These are phyloP conservation scores for Tolypocladium ovalisporum DNA, from an alignment of 2,329 filamentous ascomycete species.

Conservation along the genomic window DNA sequence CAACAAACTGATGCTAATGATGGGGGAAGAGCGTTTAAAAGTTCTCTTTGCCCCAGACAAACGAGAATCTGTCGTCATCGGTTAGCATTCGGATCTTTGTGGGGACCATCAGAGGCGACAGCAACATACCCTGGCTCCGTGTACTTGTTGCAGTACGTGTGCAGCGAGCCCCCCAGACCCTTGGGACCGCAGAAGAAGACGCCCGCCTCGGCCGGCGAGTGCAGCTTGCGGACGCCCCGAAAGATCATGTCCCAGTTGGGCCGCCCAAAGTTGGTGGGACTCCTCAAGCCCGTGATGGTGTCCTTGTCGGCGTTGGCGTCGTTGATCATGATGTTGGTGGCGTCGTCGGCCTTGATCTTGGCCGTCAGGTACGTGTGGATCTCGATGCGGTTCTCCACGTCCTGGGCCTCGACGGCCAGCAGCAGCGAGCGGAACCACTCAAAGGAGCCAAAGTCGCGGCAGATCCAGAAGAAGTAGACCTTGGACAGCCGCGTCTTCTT, in stretches of 20 bases:
- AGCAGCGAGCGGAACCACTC: slow-evolving; percentile 84
- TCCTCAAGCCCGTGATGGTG: slow-evolving; percentile 70
- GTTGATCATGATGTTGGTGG: slow-evolving; percentile 89
- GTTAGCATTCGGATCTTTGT: slow-evolving; percentile 1
- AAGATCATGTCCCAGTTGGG: slow-evolving; percentile 92
- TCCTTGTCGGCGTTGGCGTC: slow-evolving; percentile 76
- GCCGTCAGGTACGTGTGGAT: slow-evolving; percentile 84
- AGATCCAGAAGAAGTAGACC: slow-evolving; percentile 91
- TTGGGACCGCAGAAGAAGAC: slow-evolving; percentile 85
- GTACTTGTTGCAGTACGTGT: slow-evolving; percentile 82
- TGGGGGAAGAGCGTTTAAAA: slow-evolving; percentile 31
- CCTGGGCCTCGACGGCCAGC: slow-evolving; percentile 76
- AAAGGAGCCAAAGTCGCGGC: slow-evolving; percentile 76
- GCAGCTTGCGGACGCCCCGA: slow-evolving; percentile 69
- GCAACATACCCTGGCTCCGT: slow-evolving; percentile 61
- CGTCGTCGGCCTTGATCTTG: slow-evolving; percentile 76
- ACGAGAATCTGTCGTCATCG: slow-evolving; percentile 39
- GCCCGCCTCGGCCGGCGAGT: slow-evolving; percentile 60
- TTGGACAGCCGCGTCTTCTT: slow-evolving; percentile 70
- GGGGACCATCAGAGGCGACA: slow-evolving; percentile 7
- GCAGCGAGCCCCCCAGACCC: slow-evolving; percentile 62
- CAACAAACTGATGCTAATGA: background rate
- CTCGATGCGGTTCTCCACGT: slow-evolving; percentile 74
- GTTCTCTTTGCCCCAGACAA: slow-evolving; percentile 61
- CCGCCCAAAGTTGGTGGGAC: slow-evolving; percentile 75